Conservation (phyloP, 257 asterid species). For the Solanum appendiculatum region DNA sequence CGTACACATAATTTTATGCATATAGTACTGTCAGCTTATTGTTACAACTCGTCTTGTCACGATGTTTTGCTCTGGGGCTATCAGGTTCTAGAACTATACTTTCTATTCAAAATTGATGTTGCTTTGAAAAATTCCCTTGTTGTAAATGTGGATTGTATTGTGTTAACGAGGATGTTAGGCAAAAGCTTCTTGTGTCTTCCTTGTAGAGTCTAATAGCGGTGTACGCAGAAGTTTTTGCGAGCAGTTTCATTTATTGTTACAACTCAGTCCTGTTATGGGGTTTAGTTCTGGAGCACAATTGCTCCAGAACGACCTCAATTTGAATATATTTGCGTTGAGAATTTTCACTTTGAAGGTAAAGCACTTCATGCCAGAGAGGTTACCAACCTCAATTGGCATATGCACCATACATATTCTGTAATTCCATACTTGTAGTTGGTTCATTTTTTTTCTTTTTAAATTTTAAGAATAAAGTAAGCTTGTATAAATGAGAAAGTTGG, state of each 20-base stretch:
- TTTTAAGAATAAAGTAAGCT: neutral
- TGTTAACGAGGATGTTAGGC: neutral
- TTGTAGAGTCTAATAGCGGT: neutral
- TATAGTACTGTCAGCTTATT: neutral
- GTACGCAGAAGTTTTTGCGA: neutral
- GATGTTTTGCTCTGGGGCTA: neutral
- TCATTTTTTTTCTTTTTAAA: neutral
- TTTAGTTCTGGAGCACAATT: neutral
- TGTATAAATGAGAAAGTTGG: neutral
- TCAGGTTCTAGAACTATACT: neutral
- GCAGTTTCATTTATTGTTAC: neutral
- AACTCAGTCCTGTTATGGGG: neutral
- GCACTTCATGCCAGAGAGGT: neutral
- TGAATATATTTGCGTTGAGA: no score
- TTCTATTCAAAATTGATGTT: neutral
- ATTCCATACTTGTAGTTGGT: neutral
- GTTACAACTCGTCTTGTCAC: neutral
- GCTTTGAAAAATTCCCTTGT: conserved; percentile 44
- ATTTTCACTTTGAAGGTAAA: neutral
- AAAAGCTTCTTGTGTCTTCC: conserved; percentile 9
- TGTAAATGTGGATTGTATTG: conserved; percentile 79
- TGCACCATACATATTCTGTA: neutral
- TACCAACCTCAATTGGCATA: neutral
- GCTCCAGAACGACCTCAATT: neutral
- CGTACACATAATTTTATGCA: neutral